phyloP scores from a whole-genome alignment of 2,329 filamentous ascomycete genomes.

The Cytospora schulzeri region DNA sequence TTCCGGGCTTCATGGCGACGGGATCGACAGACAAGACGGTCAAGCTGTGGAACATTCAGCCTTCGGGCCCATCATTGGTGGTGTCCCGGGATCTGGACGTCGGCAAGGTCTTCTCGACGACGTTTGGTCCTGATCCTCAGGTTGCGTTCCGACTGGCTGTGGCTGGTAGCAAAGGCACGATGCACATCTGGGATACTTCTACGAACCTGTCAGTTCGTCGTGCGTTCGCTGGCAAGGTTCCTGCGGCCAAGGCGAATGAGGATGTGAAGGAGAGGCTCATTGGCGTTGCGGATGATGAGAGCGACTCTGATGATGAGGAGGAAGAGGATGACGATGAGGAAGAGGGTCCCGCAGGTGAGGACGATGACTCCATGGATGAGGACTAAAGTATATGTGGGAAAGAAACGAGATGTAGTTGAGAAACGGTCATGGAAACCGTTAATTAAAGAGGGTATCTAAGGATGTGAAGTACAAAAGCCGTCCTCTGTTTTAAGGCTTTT shows the following conservation, averaged over 20 bases:
- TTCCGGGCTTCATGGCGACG: constrained; percentile 91
- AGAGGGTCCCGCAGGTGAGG: constrained; percentile 39
- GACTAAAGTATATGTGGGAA: constrained; percentile 40
- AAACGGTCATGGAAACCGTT: not conserved
- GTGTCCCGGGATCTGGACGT: constrained; percentile 90
- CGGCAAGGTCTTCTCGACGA: constrained; percentile 89
- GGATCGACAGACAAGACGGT: constrained; percentile 93
- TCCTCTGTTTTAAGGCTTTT: constrained; percentile 6
- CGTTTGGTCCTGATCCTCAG: constrained; percentile 86
- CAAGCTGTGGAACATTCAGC: constrained; percentile 92
- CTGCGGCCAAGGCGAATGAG: constrained; percentile 56
- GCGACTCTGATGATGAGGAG: constrained; percentile 66
- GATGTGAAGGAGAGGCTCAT: constrained; percentile 77
- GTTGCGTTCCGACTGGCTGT: constrained; percentile 92
- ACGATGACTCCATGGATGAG: constrained; percentile 59
- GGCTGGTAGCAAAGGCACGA: constrained; percentile 87
- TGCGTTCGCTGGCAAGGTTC: constrained; percentile 76
- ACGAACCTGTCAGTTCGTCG: constrained; percentile 87
- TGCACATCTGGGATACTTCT: constrained; percentile 95
- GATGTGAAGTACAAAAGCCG: constrained; percentile 7
- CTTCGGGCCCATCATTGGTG: constrained; percentile 83
- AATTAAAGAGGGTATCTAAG: constrained; percentile 1
- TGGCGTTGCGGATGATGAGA: constrained; percentile 68
- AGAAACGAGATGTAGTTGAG: not conserved
- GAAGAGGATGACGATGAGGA: constrained; percentile 50